Evolutionary conservation across 768 basidiomycete genomes (phyloP), one percentile per base, ranked within the genome.

Genomic region (Chlorophyllum brunneum): DNA sequence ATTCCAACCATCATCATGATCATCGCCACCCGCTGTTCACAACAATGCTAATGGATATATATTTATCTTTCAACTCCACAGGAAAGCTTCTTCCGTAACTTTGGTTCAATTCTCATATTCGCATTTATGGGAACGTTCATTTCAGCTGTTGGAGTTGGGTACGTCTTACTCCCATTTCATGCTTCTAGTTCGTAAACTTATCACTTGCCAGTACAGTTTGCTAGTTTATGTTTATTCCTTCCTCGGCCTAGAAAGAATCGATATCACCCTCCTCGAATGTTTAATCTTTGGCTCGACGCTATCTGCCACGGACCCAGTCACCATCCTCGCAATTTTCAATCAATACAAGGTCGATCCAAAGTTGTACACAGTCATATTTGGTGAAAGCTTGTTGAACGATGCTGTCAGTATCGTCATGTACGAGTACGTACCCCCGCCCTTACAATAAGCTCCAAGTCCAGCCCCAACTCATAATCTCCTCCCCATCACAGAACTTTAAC

Each of bases 401-500:
- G 97, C 97, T 16, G 97, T 98, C 63, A 93, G 92, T 79, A 98
- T 98, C 74, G 95, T 98, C 68, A 94, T 99, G 90, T 98, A 98
- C 70, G 97, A 99, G 94, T 98, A 67, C 77, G 94, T 88, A 55
- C 24, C 26, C 24, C 29, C 13, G 16, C 24, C 8, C 55, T 47
- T 38, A 31, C 37, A 37, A 41, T 46, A 29, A 5, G 27, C 20
- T 29, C 7, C 22, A 15, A 11, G 22, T 31, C 15, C 46, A 40
- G 2, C 20, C 10, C 22, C 31, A 24, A 16, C 13, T 43, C 43
- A 36, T 36, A 31, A 20, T 46, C 33, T 43, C 36, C 10, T 50
- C 30, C 20, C 15, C 24, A 37, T 18, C 50, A 4, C 61, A 98
- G 94, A 67, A 98, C 95, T 0, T 73, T 98, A 46, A 86, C 88